Base-by-base conservation (phyloP, 106 monocot genomes). In the Acorus calamus region DNA sequence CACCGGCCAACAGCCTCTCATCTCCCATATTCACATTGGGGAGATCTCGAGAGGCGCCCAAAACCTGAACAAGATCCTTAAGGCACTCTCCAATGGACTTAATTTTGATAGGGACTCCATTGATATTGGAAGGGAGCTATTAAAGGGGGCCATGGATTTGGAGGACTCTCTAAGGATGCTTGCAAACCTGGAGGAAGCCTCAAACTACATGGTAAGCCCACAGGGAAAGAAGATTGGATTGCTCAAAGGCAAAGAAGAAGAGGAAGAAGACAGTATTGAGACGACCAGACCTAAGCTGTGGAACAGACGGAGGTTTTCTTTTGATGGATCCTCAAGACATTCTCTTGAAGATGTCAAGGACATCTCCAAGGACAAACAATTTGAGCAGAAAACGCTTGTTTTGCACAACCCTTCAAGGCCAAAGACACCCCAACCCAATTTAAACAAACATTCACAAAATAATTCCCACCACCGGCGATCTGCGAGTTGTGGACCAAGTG, bases 141-240 rank as follows among this genome's bases (percentile, higher is more conserved):
- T 89, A 64, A 75, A 61, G 76, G 89, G 89, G 6, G 87, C 84
- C n/a, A 81, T 74, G 52, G 88, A 86, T 64, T 67, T 93, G 61
- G 86, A 93, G 60, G 83, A 83, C 61, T 83, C 83, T 11, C 55
- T 93, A 11, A 85, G 64, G 64, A 81, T 89, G 85, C 78, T 93
- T 11, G 53, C 67, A 3, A 81, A 48, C 59, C 56, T 93, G 2
- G 85, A 83, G 71, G 85, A 85, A 51, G 80, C 85, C 59, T 79
- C 88, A 50, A 69, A 83, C 61, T 68, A 67, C 74, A 83, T 81
- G 74, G 69, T 58, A 45, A 66, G 58, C 49, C 73, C 82, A 2
- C 50, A 76, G 64, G 65, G 59, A 13, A 81, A 74, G 50, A 47
- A 74, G 66, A 60, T 81, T 14, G 74, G 62, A 48, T 60, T 93